Evolutionary conservation across 2,329 filamentous ascomycete genomes (phyloP), one percentile per base, ranked within the genome.

Genomic region (Stachybotrys chlorohalonatus): DNA sequence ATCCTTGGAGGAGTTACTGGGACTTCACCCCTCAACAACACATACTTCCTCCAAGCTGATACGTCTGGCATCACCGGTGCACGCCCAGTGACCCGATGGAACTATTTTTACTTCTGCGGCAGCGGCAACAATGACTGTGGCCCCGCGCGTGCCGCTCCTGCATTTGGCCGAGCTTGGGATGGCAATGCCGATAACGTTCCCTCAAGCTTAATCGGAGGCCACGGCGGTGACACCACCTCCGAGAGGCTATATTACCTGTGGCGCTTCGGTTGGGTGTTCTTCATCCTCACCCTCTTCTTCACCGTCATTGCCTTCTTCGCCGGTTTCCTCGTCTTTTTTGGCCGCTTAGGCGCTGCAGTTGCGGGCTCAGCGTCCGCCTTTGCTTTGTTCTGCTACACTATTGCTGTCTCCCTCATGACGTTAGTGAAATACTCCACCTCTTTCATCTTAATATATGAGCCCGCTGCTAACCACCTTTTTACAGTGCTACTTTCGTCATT

Each of bases 231-330:
- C 56, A 85, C 81, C 4, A 86, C 83, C 6, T 79, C 77, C 58
- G 68, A 59, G 24, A 72, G 74, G 59, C 95, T 85, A 77, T 97
- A 81, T 75, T 90, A 91, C 73, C 79, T 94, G 67, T 95, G 90
- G 75, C 84, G 93, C 47, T 96, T 96, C 75, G 87, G 90, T 70
- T 97, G 93, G 82, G 90, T 92, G 45, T 94, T 96, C 72, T 89
- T 89, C 75, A 76, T 97, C 55, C 86, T 97, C 60, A 83, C 85
- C 16, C 81, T 96, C 45, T 84, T 96, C 77, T 94, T 95, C 69
- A 82, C 82, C 58, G 78, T 82, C 51, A 54, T 83, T 31, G 82
- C 86, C 58, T 83, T 92, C 66, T 80, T 90, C 70, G 73, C 79
- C 11, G 82, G 84, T 59, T 77, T 90, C 58, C 71, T 91, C 15